These are phyloP conservation scores for Lotus japonicus DNA, from an alignment of 306 rosid species.

Conservation along the genomic window DNA sequence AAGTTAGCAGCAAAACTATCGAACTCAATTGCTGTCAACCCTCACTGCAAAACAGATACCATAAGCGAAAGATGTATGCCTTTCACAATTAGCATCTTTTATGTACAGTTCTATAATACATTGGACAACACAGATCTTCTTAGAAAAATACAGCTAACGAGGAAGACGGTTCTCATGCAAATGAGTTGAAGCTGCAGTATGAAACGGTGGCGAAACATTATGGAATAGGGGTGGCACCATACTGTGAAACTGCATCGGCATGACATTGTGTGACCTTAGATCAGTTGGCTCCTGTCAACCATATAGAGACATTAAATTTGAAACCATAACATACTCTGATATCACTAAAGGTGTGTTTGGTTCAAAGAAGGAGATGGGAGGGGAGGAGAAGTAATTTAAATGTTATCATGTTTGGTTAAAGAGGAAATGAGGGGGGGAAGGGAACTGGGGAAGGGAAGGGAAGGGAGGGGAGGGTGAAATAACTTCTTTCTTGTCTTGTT, in stretches of 20 bases:
- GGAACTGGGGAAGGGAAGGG: no score
- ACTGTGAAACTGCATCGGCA: constrained; percentile 43
- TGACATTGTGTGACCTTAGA: constrained; percentile 27
- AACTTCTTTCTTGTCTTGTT: no score
- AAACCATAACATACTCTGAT: constrained; percentile 8
- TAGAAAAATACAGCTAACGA: constrained; percentile 28
- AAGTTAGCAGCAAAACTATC: constrained; percentile 1
- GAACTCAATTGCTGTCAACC: background rate
- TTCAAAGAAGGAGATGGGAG: no score
- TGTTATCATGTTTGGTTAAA: no score
- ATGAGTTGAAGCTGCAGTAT: constrained; percentile 33
- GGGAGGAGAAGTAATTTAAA: no score
- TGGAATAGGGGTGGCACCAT: constrained; percentile 42
- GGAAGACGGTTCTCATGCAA: constrained; percentile 42
- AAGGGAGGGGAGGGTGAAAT: no score
- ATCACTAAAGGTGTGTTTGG: background rate
- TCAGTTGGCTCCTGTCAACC: constrained; percentile 33
- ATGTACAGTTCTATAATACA: constrained; percentile 13
- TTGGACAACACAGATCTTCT: background rate
- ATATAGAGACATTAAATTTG: background rate
- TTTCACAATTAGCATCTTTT: constrained; percentile 6
- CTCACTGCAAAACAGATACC: background rate
- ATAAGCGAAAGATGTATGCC: background rate
- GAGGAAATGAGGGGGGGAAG: no score
- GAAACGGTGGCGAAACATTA: constrained; percentile 33